Evolutionary conservation across 2,329 filamentous ascomycete genomes (phyloP).

Genomic region (Cercospora sp.): DNA sequence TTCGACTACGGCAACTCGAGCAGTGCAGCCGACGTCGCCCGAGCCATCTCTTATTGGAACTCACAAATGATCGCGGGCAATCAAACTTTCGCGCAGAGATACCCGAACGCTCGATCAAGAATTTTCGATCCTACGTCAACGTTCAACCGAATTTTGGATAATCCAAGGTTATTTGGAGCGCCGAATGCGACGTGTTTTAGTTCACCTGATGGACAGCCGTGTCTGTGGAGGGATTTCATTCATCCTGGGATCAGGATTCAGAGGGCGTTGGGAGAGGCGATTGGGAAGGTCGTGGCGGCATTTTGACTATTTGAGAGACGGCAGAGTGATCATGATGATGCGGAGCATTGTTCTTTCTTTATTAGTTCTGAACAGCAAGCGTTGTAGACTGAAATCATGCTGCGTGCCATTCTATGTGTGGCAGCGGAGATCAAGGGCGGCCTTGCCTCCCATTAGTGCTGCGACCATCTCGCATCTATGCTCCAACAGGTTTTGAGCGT

Average conservation of each 20-base stretch:
- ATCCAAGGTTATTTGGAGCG: constrained; percentile 15
- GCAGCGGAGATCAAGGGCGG: not conserved
- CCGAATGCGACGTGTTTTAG: constrained; percentile 19
- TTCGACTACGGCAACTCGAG: constrained; percentile 1
- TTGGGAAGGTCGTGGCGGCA: not conserved
- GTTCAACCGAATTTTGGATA: constrained; percentile 7
- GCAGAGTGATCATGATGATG: not conserved
- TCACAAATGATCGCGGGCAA: not conserved
- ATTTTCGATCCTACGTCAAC: constrained; percentile 2
- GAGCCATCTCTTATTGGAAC: not conserved
- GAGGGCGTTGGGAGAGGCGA: constrained; percentile 1
- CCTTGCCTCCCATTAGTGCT: not conserved
- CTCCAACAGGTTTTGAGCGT: not conserved
- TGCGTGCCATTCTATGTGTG: not conserved
- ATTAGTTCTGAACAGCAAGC: not conserved
- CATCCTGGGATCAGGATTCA: constrained; percentile 20
- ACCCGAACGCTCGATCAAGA: not conserved
- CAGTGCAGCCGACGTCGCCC: not conserved
- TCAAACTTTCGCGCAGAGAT: not conserved
- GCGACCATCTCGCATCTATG: not conserved
- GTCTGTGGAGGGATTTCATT: constrained; percentile 20
- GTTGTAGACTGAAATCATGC: not conserved
- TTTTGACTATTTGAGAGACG: not conserved
- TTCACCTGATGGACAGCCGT: constrained; percentile 17
- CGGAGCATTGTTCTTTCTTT: too few relatives aligned